phyloP scores from a whole-genome alignment of 192 early-diverging fungal species.

The Phycomyces blakesleeanus region DNA sequence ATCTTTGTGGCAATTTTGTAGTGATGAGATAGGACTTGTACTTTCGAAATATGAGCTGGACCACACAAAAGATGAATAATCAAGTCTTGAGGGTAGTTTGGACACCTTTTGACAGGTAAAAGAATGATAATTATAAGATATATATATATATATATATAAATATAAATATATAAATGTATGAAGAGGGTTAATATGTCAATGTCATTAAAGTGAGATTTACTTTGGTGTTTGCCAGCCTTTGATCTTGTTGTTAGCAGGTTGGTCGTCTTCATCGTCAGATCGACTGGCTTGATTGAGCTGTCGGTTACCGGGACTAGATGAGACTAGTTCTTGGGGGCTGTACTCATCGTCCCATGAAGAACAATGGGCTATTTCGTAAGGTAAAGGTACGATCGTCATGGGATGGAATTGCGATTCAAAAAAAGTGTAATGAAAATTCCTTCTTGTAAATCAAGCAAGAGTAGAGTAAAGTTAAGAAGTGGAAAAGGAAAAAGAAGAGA shows the following conservation, averaged over 20 bases:
- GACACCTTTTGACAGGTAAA: too few relatives aligned
- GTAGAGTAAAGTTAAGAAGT: too few relatives aligned
- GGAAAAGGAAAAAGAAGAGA: not conserved
- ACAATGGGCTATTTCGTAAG: slow-evolving; percentile 27
- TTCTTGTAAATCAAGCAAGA: too few relatives aligned
- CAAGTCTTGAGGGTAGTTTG: slow-evolving; percentile 63
- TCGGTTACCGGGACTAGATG: slow-evolving; percentile 27
- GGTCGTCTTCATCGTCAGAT: slow-evolving; percentile 6
- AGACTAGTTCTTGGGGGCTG: slow-evolving; percentile 39
- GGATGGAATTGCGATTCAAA: too few relatives aligned
- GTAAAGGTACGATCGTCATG: slow-evolving; percentile 9
- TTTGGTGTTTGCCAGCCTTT: slow-evolving; percentile 51
- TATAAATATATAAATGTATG: too few relatives aligned
- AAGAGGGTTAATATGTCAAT: not conserved
- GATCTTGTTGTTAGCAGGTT: slow-evolving; percentile 16
- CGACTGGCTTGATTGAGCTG: not conserved
- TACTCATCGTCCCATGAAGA: slow-evolving; percentile 43
- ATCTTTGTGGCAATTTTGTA: slow-evolving; percentile 73
- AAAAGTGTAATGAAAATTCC: too few relatives aligned
- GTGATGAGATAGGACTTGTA: slow-evolving; percentile 73
- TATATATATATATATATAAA: too few relatives aligned
- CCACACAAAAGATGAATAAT: slow-evolving; percentile 55
- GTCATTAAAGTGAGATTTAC: slow-evolving; percentile 17
- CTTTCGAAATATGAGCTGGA: slow-evolving; percentile 54
- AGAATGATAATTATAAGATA: too few relatives aligned